Evolutionary conservation across 2,329 filamentous ascomycete species (phyloP).

Genomic region (Plenodomus lindquistii): DNA sequence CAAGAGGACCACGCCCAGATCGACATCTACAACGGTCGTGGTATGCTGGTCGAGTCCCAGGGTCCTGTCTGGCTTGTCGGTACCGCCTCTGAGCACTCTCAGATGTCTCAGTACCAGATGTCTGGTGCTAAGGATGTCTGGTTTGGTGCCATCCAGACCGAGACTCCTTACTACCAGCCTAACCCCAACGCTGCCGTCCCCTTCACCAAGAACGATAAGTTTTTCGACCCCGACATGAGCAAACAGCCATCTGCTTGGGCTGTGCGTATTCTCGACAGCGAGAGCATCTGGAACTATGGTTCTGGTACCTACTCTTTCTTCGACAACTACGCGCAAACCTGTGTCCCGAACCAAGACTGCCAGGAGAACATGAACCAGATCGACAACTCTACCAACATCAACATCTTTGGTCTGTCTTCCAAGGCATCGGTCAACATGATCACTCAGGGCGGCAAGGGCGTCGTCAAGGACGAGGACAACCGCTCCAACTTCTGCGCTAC

Average conservation of each 20-base stretch:
- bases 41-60: conserved; percentile 76
- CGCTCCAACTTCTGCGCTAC: conserved; percentile 55
- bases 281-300: conserved; percentile 52
- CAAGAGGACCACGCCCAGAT: conserved; percentile 72
- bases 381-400: conserved; percentile 48
- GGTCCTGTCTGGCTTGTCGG: conserved; percentile 77
- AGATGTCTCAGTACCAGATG: conserved; percentile 73
- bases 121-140: conserved; percentile 63
- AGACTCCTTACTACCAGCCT: conserved; percentile 73
- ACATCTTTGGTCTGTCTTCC: conserved; percentile 53
- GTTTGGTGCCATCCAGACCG: conserved; percentile 68
- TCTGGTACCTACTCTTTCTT: conserved; percentile 63
- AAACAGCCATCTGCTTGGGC: conserved; percentile 51
- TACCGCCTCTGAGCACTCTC: conserved; percentile 67
- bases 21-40: conserved; percentile 85
- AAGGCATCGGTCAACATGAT: conserved; percentile 57
- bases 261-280: conserved; percentile 47
- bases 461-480: conserved; percentile 50
- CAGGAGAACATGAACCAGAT: conserved; percentile 56
- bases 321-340: conserved; percentile 59
- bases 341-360: conserved; percentile 53
- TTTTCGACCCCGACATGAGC: conserved; percentile 50
- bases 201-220: conserved; percentile 54
- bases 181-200: conserved; percentile 63
- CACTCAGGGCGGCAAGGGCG: conserved; percentile 41